Percentiles rank a stretch among this genome's conserved stretches.
phyloP scores from a whole-genome alignment of 805 yeast species.

The Starmerella vaccinii region DNA sequence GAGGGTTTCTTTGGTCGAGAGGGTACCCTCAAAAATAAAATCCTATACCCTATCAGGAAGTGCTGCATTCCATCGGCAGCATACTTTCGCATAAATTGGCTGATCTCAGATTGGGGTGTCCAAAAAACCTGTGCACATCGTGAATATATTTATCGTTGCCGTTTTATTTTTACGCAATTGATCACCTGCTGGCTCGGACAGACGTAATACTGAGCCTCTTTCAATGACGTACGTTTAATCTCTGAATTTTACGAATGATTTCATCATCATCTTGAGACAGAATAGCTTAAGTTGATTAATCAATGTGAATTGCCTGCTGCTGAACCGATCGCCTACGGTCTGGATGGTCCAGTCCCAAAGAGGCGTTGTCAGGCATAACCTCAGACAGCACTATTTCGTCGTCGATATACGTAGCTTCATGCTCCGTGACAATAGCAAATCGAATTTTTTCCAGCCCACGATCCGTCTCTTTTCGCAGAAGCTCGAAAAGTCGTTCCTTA shows the following conservation, averaged over 20 bases:
- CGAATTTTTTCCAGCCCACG: conserved; percentile 70
- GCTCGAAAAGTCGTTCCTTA: conserved; percentile 52
- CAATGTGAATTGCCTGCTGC: conserved; percentile 24
- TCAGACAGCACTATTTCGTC: conserved; percentile 49
- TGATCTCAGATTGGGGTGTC: too few species aligned
- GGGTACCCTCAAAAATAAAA: too few species aligned
- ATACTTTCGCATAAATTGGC: background rate
- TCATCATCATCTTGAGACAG: background rate
- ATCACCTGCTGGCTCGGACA: too few species aligned
- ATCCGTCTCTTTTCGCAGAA: conserved; percentile 56
- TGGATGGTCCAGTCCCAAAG: conserved; percentile 76
- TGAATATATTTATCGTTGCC: too few species aligned
- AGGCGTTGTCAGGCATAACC: conserved; percentile 41
- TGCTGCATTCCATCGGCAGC: background rate
- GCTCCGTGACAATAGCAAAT: conserved; percentile 39
- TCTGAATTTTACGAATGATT: too few species aligned
- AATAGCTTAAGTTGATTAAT: too few species aligned
- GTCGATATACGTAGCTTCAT: conserved; percentile 32
- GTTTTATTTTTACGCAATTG: too few species aligned
- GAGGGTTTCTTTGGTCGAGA: too few species aligned
- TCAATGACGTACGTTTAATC: too few species aligned
- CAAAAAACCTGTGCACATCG: too few species aligned
- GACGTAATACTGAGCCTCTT: too few species aligned
- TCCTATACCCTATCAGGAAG: background rate
- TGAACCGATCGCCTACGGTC: conserved; percentile 40